These are phyloP conservation scores for Apiotrichum siamense DNA, from an alignment of 1,284 basidiomycete genomes.

Conservation along the genomic window DNA sequence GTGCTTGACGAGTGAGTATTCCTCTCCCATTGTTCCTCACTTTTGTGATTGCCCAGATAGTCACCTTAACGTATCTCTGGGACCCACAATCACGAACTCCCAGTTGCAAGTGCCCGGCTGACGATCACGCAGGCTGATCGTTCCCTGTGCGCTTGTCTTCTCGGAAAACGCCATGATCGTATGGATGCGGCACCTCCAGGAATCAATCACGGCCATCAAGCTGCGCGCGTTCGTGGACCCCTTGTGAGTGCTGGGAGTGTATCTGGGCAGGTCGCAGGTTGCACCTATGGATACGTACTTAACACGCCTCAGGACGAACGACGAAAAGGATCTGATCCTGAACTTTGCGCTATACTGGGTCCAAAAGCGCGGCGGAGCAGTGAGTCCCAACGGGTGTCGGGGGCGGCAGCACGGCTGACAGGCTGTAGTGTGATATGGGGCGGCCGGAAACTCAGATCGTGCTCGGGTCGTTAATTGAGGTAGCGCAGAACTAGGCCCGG, in stretches of 20 bases:
- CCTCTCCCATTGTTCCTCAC: neutral
- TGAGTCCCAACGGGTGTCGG: neutral
- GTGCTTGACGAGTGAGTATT: neutral
- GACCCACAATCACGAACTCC: neutral
- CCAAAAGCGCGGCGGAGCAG: conserved; percentile 2
- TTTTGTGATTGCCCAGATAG: neutral
- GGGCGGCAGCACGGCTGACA: neutral
- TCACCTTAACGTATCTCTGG: neutral
- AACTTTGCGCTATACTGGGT: neutral
- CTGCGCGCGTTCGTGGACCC: neutral
- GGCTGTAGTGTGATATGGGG: conserved; percentile 43
- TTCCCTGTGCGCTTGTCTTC: neutral
- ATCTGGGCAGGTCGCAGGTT: neutral
- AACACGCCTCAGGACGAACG: neutral
- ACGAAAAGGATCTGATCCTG: neutral
- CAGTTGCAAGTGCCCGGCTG: neutral
- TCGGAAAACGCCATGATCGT: neutral
- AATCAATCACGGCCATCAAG: neutral
- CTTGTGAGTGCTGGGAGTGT: neutral
- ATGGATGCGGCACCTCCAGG: neutral
- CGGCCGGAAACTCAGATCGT: conserved; percentile 40
- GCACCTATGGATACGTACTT: neutral
- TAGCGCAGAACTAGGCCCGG: conserved; percentile 1
- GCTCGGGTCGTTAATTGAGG: conserved; percentile 20
- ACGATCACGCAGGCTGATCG: neutral